Base-by-base conservation (phyloP, 805 yeast species). In the Ogataea pini region DNA sequence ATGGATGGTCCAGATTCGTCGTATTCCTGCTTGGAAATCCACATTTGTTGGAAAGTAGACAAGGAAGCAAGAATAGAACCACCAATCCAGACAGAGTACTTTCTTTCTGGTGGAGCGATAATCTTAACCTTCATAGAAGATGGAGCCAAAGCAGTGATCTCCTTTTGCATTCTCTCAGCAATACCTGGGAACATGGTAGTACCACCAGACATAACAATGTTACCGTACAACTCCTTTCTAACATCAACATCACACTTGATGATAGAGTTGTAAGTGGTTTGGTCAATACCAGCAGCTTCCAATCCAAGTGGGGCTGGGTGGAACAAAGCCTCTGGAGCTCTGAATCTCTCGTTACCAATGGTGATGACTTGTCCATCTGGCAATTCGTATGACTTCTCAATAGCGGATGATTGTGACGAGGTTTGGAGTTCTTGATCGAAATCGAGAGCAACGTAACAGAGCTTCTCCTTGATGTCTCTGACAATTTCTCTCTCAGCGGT, bases 101-200 rank as follows among this genome's bases (percentile, higher is more conserved):
- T 94, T 79, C 99, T 86, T 79, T 94, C 99, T 63, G 98, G 98
- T 63, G 98, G 97, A 72, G 99, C 99, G 72, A 87, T 87, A 72
- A 94, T 91, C 87, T 94, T 94, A 71, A 94, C 96, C 90, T 94
- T 94, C 97, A 94, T 94, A 55, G 97, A 89, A 64, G 97, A 89
- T 77, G 98, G 98, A 72, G 99, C 99, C 80, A 94, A 85, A 66
- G 97, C 96, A 65, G 97, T 89, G 70, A 94, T 90, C 82, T 94
- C 99, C 89, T 92, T 92, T 83, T 92, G 98, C 96, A 94, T 89
- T 83, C 99, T 92, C 84, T 94, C 98, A 76, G 97, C 97, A 75
- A 94, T 91, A 81, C 99, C 99, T 78, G 97, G 97, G 96, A 90
- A 94, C 98, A 94, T 90, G 65, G 99, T 94, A 68, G 98, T 91